Base-by-base conservation (phyloP, 495 filamentous ascomycete genomes). In the Rostrohypoxylon terebratum region DNA sequence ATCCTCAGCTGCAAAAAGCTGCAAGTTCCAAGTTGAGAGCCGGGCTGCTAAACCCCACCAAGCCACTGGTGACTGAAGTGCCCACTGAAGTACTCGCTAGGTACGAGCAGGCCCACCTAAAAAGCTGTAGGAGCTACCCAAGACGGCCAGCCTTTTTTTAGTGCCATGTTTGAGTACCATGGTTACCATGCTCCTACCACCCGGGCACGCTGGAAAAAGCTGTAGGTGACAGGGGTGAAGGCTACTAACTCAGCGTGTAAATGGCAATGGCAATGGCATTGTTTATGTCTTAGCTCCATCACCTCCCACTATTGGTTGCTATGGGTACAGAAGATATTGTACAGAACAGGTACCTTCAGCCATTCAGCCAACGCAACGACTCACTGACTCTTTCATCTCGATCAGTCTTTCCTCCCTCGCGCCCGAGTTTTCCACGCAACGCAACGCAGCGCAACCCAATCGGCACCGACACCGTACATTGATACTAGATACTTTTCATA, bases 251-350 rank as follows among this genome's bases (percentile, higher is more conserved):
- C 28, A 28, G 28, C 28, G 3, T 28, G 28, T 28, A 28, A 28
- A n/a, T 23, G 28, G 38, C 18, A 44, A 33, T 55, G 57, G 31
- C 20, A 73, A 73, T 69, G 48, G 34, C 66, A 73, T 73, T 73
- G 71, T 73, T 73, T 73, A 73, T 73, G 65, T 69, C 71, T 69
- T 58, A 69, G 44, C 61, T 69, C 60, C 63, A 13, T 59, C 63
- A 18, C 21, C 33, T 25, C 59, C 59, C 34, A 59, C 50, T 60
- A 69, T 73, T 63, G 61, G 71, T 73, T 73, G 71, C 71, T 66
- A 73, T 57, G 61, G 61, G 71, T 55, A 69, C 51, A 42, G 38
- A 42, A 42, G 38, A n/a, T n/a, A n/a, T n/a, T n/a, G 71, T 55
- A 69, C 51, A 42, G 38, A 42, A 42, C 13, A 48, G 42, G 42